Evolutionary conservation across 306 rosid species (phyloP), one percentile per base, ranked within the genome.

Genomic region (Cucumis cinereus): DNA sequence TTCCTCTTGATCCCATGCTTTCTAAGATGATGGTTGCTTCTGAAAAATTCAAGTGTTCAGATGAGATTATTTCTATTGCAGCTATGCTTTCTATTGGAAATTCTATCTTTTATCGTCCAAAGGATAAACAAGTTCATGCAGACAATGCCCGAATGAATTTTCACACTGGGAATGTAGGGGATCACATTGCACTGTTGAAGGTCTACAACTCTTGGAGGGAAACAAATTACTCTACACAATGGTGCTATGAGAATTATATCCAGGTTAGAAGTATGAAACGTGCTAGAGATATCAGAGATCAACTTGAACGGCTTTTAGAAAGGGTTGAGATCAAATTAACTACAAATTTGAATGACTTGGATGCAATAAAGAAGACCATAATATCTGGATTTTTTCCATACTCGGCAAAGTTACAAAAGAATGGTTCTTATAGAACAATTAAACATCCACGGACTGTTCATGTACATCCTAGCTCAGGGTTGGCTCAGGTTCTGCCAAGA

Each of bases 191-290:
- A 74, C 80, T 90, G 88, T 84, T 93, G 33, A 91, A 93, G 98
- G 98, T 94, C 23, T 94, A 86, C 81, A 85, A 68, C 82, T 90
- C 97, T n/a, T 94, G 99, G 99, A 94, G 87, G 82, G 99, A 94
- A 86, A 92, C 97, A 64, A 91, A 94, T 82, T 94, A 78, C 86
- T 94, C 99, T 61, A 89, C 97, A 7, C 99, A 92, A 41, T 94
- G 99, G 99, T 92, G 99, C 79, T 92, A 83, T 41, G 99, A 94
- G 77, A 94, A 90, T 78, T 91, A 90, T 72, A 90, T 94, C 75
- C 99, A 91, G 98, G 96, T 91, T 62, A 90, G 99, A 83, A 92
- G 99, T 80, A 94, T 94, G 97, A 94, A 92, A 81, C 96, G 91
- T 74, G 99, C 96, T 2, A 89, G 96, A 84, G 99, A 94, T 85